phyloP scores from a whole-genome alignment of 2,329 filamentous ascomycete genomes.

The Sclerotinia nivalis region DNA sequence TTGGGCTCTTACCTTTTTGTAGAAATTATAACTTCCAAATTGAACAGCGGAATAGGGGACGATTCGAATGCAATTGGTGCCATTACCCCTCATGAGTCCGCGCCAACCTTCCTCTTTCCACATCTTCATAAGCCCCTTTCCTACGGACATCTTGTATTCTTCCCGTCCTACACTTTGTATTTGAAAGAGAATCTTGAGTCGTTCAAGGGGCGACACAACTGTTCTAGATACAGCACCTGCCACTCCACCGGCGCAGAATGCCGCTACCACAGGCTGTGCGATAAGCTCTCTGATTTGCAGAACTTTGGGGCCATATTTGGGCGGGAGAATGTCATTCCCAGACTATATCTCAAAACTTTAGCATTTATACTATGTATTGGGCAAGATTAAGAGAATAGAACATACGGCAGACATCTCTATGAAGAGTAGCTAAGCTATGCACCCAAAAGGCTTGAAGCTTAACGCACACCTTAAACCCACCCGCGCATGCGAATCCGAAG shows the following conservation, averaged over 20 bases:
- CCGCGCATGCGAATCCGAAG: conserved; percentile 18
- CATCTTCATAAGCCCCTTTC: conserved; percentile 89
- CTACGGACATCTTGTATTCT: conserved; percentile 91
- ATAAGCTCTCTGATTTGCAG: conserved; percentile 51
- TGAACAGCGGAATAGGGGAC: conserved; percentile 98
- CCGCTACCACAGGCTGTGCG: conserved; percentile 82
- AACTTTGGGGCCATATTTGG: conserved; percentile 39
- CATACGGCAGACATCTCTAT: conserved; percentile 40
- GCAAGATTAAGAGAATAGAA: conserved; percentile 17
- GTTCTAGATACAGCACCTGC: conserved; percentile 97
- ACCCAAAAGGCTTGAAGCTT: conserved; percentile 30
- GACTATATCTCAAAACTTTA: conserved; percentile 28
- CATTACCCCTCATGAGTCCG: conserved; percentile 97
- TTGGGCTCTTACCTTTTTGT: conserved; percentile 72
- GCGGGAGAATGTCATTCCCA: conserved; percentile 35
- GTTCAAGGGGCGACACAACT: conserved; percentile 92
- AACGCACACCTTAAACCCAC: conserved; percentile 21
- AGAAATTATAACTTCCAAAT: conserved; percentile 97
- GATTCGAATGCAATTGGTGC: conserved; percentile 97
- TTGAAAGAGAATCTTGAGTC: conserved; percentile 97
- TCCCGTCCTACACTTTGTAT: conserved; percentile 86
- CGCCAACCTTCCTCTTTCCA: conserved; percentile 96
- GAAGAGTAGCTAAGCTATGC: conserved; percentile 25
- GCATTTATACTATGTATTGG: not conserved
- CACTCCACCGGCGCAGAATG: conserved; percentile 91